phyloP scores from a whole-genome alignment of 345 rosid species.

The Camelina sativa region DNA sequence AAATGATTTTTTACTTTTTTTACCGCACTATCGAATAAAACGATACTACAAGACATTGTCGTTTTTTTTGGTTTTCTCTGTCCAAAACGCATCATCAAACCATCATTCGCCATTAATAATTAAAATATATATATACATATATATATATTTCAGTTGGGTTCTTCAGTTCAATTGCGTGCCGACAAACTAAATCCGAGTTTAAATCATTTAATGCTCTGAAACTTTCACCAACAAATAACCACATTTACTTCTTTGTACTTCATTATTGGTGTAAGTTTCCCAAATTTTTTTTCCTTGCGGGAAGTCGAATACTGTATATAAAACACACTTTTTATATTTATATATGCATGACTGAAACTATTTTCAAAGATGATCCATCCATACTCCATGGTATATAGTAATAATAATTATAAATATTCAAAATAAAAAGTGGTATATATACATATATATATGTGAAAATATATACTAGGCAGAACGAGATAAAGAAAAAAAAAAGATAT shows the following conservation, averaged over 20 bases:
- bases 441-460: too few relatives aligned
- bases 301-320: too few relatives aligned
- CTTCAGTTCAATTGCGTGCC: constrained; percentile 26
- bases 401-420: too few relatives aligned
- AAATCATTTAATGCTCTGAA: constrained; percentile 35
- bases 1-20: constrained; percentile 33
- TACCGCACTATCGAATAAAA: constrained; percentile 13
- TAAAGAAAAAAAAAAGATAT: background rate
- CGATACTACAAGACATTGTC: constrained; percentile 24
- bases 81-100: constrained; percentile 19
- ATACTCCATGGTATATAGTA: too few relatives aligned
- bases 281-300: too few relatives aligned
- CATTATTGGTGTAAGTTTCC: background rate
- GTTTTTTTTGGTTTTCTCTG: background rate
- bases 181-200: constrained; percentile 35
- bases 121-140: too few relatives aligned
- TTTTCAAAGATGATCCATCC: too few relatives aligned
- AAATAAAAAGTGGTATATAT: too few relatives aligned
- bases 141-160: constrained; percentile 10
- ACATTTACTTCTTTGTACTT: constrained; percentile 22
- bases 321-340: too few relatives aligned
- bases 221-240: constrained; percentile 34
- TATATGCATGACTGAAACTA: too few relatives aligned
- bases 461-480: too few relatives aligned
- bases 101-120: constrained; percentile 36